Percentiles rank a stretch among this genome's conserved stretches.
Evolutionary conservation across 345 rosid species (phyloP).

Genomic region (Lepidium aucheri): DNA sequence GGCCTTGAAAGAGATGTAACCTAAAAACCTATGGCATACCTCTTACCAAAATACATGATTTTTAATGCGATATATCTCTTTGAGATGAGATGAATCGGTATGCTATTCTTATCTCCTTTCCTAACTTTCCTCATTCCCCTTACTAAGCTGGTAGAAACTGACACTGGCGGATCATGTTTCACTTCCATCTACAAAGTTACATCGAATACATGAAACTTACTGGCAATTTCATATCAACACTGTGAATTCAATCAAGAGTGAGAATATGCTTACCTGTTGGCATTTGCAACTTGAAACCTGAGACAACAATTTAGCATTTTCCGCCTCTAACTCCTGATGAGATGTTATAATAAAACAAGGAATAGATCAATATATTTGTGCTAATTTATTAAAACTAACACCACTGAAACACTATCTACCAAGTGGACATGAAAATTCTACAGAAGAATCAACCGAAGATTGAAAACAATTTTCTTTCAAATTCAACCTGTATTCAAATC

Average conservation of each 20-base stretch:
- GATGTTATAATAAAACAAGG: neutral
- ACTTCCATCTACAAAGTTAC: constrained; percentile 24
- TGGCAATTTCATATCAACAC: neutral
- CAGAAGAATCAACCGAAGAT: neutral
- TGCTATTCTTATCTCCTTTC: constrained; percentile 6
- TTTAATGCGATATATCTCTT: constrained; percentile 72
- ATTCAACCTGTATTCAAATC: neutral
- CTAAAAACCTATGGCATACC: constrained; percentile 33
- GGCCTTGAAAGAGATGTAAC: neutral
- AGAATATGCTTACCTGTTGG: constrained; percentile 34
- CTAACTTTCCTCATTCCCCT: constrained; percentile 23
- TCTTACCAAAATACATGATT: constrained; percentile 88
- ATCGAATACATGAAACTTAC: neutral
- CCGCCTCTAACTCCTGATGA: constrained; percentile 56
- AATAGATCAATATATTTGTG: neutral
- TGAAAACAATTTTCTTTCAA: neutral
- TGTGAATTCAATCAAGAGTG: neutral
- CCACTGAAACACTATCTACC: neutral
- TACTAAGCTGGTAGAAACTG: constrained; percentile 7
- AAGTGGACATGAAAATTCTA: neutral
- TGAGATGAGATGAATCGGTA: constrained; percentile 27
- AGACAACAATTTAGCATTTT: constrained; percentile 44
- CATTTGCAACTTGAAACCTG: constrained; percentile 47
- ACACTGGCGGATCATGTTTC: constrained; percentile 18
- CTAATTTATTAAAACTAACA: neutral